These are phyloP conservation scores for Trametes pubescens DNA, from an alignment of 1,284 basidiomycete species.

Conservation along the genomic window DNA sequence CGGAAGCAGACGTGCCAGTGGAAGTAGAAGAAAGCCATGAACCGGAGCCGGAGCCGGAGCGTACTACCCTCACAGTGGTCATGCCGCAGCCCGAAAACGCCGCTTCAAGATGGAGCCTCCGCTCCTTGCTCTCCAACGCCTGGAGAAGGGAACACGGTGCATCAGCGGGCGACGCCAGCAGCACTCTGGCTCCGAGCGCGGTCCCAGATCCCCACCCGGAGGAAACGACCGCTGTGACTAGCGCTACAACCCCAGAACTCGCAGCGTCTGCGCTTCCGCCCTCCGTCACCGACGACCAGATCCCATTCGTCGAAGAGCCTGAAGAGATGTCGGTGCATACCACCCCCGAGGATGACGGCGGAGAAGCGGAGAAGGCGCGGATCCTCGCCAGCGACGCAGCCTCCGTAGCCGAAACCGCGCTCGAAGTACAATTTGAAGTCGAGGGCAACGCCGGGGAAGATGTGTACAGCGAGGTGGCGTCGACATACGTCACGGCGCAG, in stretches of 20 bases:
- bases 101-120: conserved; percentile 8
- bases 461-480: background rate
- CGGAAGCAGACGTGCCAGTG: background rate
- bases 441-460: background rate
- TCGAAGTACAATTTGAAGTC: background rate
- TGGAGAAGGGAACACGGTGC: background rate
- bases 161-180: conserved; percentile 9
- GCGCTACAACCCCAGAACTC: background rate
- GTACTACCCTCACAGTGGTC: background rate
- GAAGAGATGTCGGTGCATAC: too few relatives aligned
- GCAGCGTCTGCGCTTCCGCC: background rate
- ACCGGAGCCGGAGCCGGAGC: background rate
- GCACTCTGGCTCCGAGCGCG: conserved; percentile 4
- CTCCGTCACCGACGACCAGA: too few relatives aligned
- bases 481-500: background rate
- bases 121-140: background rate
- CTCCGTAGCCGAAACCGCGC: background rate
- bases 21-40: background rate
- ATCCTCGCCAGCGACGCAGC: background rate
- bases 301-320: too few relatives aligned
- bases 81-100: background rate
- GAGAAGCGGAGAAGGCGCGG: background rate
- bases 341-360: too few relatives aligned
- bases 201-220: background rate
- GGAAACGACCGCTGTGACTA: background rate